Conservation (phyloP, 2,329 filamentous ascomycete genomes). For the Calonectria pteridis region DNA sequence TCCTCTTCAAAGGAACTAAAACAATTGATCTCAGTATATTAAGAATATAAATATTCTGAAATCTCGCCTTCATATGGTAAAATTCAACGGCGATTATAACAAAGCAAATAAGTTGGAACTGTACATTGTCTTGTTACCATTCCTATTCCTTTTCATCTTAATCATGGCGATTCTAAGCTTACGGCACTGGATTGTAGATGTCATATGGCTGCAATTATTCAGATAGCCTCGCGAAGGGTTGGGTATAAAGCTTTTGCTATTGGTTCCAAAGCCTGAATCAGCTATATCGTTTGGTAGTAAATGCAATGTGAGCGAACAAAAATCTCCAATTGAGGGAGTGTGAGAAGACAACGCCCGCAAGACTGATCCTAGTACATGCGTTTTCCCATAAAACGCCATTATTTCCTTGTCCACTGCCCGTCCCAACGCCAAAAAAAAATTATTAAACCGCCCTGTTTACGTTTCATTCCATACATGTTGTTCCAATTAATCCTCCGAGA, state of each 20-base stretch:
- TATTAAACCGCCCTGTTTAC: background rate
- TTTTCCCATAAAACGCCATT: constrained; percentile 32
- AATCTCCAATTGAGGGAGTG: constrained; percentile 4
- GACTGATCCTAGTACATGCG: constrained; percentile 26
- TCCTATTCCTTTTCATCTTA: too few relatives aligned
- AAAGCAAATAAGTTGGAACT: too few relatives aligned
- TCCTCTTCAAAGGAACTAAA: too few relatives aligned
- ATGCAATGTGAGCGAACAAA: background rate
- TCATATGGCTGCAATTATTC: background rate
- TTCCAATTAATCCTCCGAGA: constrained; percentile 55
- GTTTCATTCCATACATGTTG: background rate
- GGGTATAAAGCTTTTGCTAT: background rate
- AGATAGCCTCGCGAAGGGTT: background rate
- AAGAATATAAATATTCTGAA: too few relatives aligned
- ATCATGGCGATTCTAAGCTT: background rate
- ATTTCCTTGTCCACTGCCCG: constrained; percentile 5
- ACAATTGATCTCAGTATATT: too few relatives aligned
- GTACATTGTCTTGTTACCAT: too few relatives aligned
- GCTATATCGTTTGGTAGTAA: background rate
- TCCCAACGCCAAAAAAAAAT: constrained; percentile 21
- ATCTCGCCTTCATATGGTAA: too few relatives aligned
- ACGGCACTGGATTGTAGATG: background rate
- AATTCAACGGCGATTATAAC: too few relatives aligned
- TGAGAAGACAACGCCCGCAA: constrained; percentile 26
- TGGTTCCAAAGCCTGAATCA: background rate